Evolutionary conservation across 768 basidiomycete genomes (phyloP).

Genomic region (Pisolithus microcarpus): DNA sequence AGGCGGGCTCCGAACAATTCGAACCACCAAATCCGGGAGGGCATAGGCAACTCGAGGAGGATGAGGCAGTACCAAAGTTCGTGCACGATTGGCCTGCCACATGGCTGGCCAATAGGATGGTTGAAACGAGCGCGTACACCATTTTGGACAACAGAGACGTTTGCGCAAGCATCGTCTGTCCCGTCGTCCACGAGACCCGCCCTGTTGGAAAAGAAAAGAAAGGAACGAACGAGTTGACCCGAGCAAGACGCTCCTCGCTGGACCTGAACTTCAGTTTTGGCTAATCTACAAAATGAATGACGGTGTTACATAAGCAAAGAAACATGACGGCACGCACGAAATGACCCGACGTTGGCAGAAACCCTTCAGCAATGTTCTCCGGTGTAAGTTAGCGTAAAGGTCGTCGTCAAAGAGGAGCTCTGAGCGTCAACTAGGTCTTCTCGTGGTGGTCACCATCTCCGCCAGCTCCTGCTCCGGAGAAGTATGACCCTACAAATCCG

Average conservation of each 20-base stretch:
- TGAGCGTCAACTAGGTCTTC: constrained; percentile 32
- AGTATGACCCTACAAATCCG: constrained; percentile 68
- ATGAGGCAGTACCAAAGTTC: constrained; percentile 18
- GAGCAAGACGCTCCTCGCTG: not conserved
- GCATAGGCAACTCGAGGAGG: constrained; percentile 49
- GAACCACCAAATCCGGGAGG: constrained; percentile 76
- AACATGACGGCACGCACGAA: not conserved
- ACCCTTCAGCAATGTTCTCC: constrained; percentile 32
- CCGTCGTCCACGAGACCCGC: not conserved
- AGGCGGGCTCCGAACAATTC: constrained; percentile 62
- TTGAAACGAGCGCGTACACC: constrained; percentile 7
- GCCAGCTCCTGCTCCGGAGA: constrained; percentile 25
- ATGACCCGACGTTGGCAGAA: not conserved
- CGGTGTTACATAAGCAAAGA: not conserved
- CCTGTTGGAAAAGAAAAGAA: not conserved
- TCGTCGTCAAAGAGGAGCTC: no score
- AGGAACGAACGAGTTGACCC: not conserved
- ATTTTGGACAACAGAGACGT: not conserved
- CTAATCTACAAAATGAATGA: no score
- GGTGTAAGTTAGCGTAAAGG: constrained; percentile 23
- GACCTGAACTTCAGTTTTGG: no score
- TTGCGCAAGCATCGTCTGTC: constrained; percentile 6
- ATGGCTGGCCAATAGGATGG: constrained; percentile 5
- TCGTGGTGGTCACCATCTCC: constrained; percentile 49
- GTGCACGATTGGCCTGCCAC: constrained; percentile 21